Conservation (phyloP, 2,329 filamentous ascomycete species). For the Stagonosporopsis chrysanthemi region DNA sequence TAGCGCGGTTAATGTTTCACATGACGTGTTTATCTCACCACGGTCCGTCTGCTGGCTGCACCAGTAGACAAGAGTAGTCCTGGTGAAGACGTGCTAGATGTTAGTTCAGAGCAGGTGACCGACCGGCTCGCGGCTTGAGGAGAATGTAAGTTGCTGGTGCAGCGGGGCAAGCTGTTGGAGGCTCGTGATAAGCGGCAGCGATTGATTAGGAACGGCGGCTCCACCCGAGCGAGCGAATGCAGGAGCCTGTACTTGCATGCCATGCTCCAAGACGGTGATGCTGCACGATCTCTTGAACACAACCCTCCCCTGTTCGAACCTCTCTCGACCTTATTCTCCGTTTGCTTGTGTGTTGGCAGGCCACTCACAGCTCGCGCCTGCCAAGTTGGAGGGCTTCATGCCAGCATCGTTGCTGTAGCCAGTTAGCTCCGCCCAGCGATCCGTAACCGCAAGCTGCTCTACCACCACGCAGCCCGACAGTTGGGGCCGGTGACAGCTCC, state of each 20-base stretch:
- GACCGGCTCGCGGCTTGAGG: background rate
- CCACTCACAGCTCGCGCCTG: constrained; percentile 27
- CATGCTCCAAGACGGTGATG: constrained; percentile 4
- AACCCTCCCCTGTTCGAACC: background rate
- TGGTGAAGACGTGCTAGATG: background rate
- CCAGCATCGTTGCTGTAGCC: constrained; percentile 31
- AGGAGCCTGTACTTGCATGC: constrained; percentile 24
- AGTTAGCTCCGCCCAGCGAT: constrained; percentile 18
- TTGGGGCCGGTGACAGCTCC: constrained; percentile 8
- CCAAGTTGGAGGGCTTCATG: constrained; percentile 32
- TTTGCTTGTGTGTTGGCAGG: constrained; percentile 14
- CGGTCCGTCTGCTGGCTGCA: background rate
- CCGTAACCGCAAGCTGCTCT: constrained; percentile 14
- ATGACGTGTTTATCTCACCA: constrained; percentile 26
- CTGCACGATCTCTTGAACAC: constrained; percentile 7
- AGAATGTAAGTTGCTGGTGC: background rate
- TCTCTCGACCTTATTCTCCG: background rate
- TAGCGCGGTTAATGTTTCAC: constrained; percentile 30
- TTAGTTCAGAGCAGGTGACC: constrained; percentile 3
- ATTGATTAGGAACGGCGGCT: constrained; percentile 26
- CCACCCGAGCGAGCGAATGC: constrained; percentile 24
- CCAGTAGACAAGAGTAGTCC: background rate
- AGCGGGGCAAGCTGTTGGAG: constrained; percentile 6
- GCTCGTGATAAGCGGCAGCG: constrained; percentile 17
- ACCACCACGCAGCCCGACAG: constrained; percentile 11